phyloP scores from a whole-genome alignment of 176 grass and related monocot species.

The Metroxylon sagu region DNA sequence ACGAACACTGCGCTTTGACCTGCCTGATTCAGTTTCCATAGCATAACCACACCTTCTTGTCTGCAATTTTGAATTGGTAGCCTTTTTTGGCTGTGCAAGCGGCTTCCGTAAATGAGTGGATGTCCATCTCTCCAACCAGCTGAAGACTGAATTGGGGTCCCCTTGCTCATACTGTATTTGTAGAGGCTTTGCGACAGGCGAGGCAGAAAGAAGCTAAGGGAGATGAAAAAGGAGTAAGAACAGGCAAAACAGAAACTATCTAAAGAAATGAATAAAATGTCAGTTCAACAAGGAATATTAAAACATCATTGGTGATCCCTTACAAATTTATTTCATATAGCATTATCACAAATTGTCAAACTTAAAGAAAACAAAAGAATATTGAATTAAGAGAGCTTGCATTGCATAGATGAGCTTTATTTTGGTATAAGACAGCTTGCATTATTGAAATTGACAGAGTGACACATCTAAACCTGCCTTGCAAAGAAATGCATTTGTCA shows the following conservation, averaged over 20 bases:
- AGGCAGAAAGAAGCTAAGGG: slow-evolving; percentile 18
- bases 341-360: too few species aligned
- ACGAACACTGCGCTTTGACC: slow-evolving; percentile 56
- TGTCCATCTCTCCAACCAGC: slow-evolving; percentile 29
- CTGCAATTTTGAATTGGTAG: slow-evolving; percentile 6
- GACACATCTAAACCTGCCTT: slow-evolving; percentile 30
- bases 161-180: slow-evolving; percentile 12
- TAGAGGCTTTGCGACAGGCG: slow-evolving; percentile 15
- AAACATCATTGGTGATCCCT: too few species aligned
- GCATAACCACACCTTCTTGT: slow-evolving; percentile 34
- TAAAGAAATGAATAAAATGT: too few species aligned
- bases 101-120: slow-evolving; percentile 20
- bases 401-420: too few species aligned
- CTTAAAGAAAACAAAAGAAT: too few species aligned
- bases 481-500: slow-evolving; percentile 45
- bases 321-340: too few species aligned
- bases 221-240: background rate
- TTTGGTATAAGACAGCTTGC: too few species aligned
- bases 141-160: slow-evolving; percentile 25
- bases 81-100: background rate
- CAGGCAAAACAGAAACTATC: too few species aligned
- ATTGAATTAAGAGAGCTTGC: too few species aligned
- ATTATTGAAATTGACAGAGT: background rate
- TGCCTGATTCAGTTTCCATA: slow-evolving; percentile 80
- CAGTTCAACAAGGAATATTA: too few species aligned